phyloP scores from a whole-genome alignment of 257 asterid genomes.

The Echium plantagineum region DNA sequence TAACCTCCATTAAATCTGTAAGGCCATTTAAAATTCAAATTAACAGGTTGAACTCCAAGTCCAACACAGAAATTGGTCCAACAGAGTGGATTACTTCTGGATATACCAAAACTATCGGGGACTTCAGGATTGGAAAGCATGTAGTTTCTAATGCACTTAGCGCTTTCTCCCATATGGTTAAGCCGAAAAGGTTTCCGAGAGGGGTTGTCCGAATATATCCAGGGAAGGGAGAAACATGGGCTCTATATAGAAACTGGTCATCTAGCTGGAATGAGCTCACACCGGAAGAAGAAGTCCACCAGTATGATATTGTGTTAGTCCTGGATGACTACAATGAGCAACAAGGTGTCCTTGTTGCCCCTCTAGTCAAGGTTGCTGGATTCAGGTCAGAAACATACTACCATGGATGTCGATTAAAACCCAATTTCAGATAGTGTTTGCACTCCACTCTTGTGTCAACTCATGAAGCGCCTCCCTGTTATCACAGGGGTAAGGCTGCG shows the following conservation, averaged over 20 bases:
- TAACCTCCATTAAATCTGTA: constrained; percentile 32
- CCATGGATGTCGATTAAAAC: neutral
- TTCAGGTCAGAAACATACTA: constrained; percentile 21
- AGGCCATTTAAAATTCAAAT: constrained; percentile 39
- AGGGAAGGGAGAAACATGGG: constrained; percentile 65
- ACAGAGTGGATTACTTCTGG: constrained; percentile 37
- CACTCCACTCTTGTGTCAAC: too few relatives aligned
- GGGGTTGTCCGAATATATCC: constrained; percentile 51
- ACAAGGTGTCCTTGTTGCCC: constrained; percentile 36
- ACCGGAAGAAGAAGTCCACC: constrained; percentile 30
- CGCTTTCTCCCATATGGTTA: constrained; percentile 57
- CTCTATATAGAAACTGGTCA: constrained; percentile 62
- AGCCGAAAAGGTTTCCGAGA: constrained; percentile 37
- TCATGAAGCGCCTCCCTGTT: too few relatives aligned
- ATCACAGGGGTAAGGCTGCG: too few relatives aligned
- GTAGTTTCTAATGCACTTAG: constrained; percentile 19
- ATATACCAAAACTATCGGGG: constrained; percentile 46
- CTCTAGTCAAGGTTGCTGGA: constrained; percentile 56
- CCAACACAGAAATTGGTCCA: constrained; percentile 29
- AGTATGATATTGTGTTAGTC: constrained; percentile 56
- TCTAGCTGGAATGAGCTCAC: constrained; percentile 51
- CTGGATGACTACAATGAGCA: constrained; percentile 38
- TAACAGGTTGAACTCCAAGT: constrained; percentile 50
- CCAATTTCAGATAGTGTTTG: neutral
- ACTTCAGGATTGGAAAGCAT: constrained; percentile 43